A percentile compares a stretch with the other conserved stretches of the same genome.
Conservation (phyloP, 768 basidiomycete genomes). For the Boletus patriciae region DNA sequence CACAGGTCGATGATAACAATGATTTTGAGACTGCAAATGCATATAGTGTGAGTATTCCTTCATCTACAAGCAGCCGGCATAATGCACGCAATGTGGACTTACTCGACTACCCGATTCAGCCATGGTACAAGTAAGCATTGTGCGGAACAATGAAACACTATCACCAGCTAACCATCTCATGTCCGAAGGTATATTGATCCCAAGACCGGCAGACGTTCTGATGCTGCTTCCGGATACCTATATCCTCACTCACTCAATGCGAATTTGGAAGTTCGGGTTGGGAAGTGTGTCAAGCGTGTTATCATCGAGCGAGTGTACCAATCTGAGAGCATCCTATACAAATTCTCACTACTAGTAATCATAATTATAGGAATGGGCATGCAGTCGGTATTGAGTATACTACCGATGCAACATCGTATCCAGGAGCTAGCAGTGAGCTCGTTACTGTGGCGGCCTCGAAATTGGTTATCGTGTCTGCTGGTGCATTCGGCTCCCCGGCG, state of each 20-base stretch:
- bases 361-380: constrained; percentile 28
- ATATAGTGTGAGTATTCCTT: too few relatives aligned
- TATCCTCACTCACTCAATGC: constrained; percentile 31
- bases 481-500: too few relatives aligned
- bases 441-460: constrained; percentile 25
- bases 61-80: too few relatives aligned
- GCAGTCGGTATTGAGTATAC: constrained; percentile 40
- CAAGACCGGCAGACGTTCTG: constrained; percentile 35
- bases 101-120: too few relatives aligned
- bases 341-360: too few relatives aligned
- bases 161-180: too few relatives aligned
- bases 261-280: constrained; percentile 34
- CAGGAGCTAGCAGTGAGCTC: not conserved
- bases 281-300: constrained; percentile 13
- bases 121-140: too few relatives aligned
- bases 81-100: too few relatives aligned
- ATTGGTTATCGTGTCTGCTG: too few relatives aligned
- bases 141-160: too few relatives aligned
- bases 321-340: not conserved
- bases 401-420: constrained; percentile 11
- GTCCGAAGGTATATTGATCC: constrained; percentile 51
- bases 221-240: constrained; percentile 36
- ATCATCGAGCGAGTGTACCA: constrained; percentile 32
- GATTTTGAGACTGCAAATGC: too few relatives aligned
- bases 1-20: too few relatives aligned